Base-by-base conservation (phyloP, 1,284 basidiomycete genomes). In the Mycena sp. region DNA sequence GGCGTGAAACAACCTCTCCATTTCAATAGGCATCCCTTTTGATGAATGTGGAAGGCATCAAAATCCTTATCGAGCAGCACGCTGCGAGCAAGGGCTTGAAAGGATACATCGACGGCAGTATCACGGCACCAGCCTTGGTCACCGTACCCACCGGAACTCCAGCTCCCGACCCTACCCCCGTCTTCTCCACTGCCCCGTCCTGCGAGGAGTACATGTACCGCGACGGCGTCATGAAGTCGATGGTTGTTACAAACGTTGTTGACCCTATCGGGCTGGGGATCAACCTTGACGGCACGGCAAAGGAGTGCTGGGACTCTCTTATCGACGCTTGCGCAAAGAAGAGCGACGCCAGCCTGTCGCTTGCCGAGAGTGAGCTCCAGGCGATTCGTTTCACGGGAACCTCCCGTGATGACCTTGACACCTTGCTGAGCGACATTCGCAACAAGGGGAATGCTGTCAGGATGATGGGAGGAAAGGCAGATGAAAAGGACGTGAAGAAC, bases 231-330 rank as follows among this genome's bases (percentile, higher is more conserved):
- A 16, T 51, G 40, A 37, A 30, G 11, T 58, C 64, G 0, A 40
- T 70, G 2, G 45, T 74, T 12, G 43, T 64, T 0, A 63, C 67
- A 1, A 72, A 72, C 55, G 43, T 67, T 1, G 53, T 58, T 3
- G 70, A 74, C 46, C 59, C 73, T 0, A 53, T 61, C 26, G 58
- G 58, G 2, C 41, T 61, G 1, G 70, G 72, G 0, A 21, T 73
- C 26, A 71, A 69, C 11, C 59, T 58, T 0, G 64, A 64, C n/a
- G 71, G 73, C 0, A 69, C 68, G 0, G 71, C 68, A 3, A 68
- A 70, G 2, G 69, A 72, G 37, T 62, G 67, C 4, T 74, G 71
- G 70, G 58, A 55, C 29, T 70, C 69, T 5, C 56, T 71, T 3
- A 51, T 21, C 3, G 21, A 4, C 9, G 38, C 26, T 0, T 58